phyloP scores from a whole-genome alignment of 108 stramenopile species.

The Aurantiochytrium sp. region DNA sequence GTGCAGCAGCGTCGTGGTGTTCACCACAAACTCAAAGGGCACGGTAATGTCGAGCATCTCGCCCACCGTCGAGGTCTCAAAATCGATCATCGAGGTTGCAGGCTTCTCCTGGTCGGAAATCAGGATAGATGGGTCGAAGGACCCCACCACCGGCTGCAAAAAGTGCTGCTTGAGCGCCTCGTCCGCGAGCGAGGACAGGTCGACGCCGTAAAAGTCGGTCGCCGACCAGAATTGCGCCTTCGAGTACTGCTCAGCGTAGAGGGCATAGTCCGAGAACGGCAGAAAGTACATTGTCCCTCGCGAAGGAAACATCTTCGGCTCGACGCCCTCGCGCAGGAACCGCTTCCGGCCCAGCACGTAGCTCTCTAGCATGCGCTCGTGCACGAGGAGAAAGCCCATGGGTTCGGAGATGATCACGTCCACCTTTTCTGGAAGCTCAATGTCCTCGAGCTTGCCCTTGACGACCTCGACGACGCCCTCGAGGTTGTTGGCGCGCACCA shows the following conservation, averaged over 20 bases:
- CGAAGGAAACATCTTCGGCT: conserved; percentile 52
- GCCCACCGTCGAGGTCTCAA: conserved; percentile 30
- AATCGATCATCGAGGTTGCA: conserved; percentile 42
- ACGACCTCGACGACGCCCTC: conserved; percentile 30
- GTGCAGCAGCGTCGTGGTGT: conserved; percentile 55
- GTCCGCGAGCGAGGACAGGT: conserved; percentile 41
- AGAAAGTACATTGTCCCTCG: conserved; percentile 46
- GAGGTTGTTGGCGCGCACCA: conserved; percentile 40
- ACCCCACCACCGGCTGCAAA: conserved; percentile 60
- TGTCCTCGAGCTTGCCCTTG: conserved; percentile 60
- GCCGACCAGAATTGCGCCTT: conserved; percentile 57
- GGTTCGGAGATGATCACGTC: conserved; percentile 68
- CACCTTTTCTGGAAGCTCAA: conserved; percentile 62
- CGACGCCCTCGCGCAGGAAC: conserved; percentile 56
- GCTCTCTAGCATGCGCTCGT: conserved; percentile 66
- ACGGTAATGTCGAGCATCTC: conserved; percentile 43
- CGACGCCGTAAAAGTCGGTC: conserved; percentile 58
- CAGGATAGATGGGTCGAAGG: conserved; percentile 45
- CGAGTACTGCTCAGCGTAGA: conserved; percentile 47
- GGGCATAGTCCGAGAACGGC: conserved; percentile 53
- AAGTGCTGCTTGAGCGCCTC: conserved; percentile 53
- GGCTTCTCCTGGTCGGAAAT: conserved; percentile 30
- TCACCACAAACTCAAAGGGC: conserved; percentile 36
- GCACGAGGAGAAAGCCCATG: conserved; percentile 66
- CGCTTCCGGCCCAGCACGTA: conserved; percentile 55